phyloP scores from a whole-genome alignment of 202 grass and related monocot species.

The Saccharum hybrid region DNA sequence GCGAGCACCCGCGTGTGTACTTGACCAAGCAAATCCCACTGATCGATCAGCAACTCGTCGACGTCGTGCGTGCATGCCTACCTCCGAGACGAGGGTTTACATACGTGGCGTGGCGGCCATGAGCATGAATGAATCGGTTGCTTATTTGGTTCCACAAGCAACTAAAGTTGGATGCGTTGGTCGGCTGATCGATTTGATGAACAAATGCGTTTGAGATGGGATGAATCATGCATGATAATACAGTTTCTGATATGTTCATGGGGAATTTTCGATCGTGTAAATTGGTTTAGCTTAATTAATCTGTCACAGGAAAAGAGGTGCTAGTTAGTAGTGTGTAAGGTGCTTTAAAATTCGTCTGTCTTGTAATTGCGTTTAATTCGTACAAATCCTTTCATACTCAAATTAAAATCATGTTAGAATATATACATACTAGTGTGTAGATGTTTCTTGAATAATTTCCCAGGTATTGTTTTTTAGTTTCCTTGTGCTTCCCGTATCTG shows the following conservation, averaged over 20 bases:
- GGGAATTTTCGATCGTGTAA: slow-evolving; percentile 34
- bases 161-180: slow-evolving; percentile 18
- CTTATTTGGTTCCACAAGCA: slow-evolving; percentile 4
- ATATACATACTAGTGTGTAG: neutral
- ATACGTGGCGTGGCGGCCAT: neutral
- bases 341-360: neutral
- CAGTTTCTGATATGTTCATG: slow-evolving; percentile 38
- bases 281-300: slow-evolving; percentile 53
- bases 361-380: neutral
- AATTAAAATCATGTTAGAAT: slow-evolving; percentile 18
- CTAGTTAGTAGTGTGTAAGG: slow-evolving; percentile 39
- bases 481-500: too few species aligned
- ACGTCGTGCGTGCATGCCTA: neutral
- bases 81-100: neutral
- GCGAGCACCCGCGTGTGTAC: neutral
- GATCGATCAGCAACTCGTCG: slow-evolving; percentile 29
- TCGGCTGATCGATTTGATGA: slow-evolving; percentile 6
- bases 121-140: neutral
- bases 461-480: neutral
- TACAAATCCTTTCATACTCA: neutral
- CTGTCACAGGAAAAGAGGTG: slow-evolving; percentile 25
- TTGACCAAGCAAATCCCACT: neutral
- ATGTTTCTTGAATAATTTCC: neutral
- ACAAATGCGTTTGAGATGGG: slow-evolving; percentile 27
- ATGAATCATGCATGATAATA: slow-evolving; percentile 1